phyloP scores from a whole-genome alignment of 2,329 filamentous ascomycete species.

The Claviceps monticola region DNA sequence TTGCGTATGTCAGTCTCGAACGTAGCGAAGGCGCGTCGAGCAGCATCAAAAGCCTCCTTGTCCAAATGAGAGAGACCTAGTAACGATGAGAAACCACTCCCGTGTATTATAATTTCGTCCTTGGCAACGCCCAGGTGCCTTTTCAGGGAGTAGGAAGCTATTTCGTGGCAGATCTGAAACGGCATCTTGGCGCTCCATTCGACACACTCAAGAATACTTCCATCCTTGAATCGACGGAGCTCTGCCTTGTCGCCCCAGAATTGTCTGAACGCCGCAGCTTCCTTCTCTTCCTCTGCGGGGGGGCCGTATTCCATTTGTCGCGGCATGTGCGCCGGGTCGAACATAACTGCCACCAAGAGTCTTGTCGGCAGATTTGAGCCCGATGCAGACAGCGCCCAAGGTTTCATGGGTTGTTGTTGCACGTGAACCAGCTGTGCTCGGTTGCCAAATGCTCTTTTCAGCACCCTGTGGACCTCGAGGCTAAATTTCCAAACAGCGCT shows the following conservation, averaged over 20 bases:
- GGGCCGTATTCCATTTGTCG: constrained; percentile 82
- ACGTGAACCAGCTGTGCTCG: constrained; percentile 57
- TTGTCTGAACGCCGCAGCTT: constrained; percentile 65
- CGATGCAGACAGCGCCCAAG: constrained; percentile 17
- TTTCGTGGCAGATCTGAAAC: constrained; percentile 62
- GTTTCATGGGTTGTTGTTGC: constrained; percentile 20
- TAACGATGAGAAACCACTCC: constrained; percentile 34
- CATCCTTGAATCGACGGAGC: constrained; percentile 86
- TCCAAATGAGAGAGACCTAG: constrained; percentile 34
- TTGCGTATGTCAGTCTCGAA: constrained; percentile 66
- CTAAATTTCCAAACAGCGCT: constrained; percentile 32
- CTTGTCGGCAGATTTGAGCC: constrained; percentile 15
- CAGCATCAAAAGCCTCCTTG: constrained; percentile 48
- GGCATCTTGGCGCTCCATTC: constrained; percentile 61
- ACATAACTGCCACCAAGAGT: constrained; percentile 53
- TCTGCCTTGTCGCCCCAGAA: constrained; percentile 96
- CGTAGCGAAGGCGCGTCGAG: constrained; percentile 54
- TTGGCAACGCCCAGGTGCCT: constrained; percentile 52
- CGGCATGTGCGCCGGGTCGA: constrained; percentile 57
- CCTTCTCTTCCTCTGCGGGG: constrained; percentile 69
- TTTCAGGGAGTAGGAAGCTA: constrained; percentile 56
- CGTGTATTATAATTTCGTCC: constrained; percentile 37
- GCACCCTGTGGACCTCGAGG: constrained; percentile 45
- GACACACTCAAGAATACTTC: constrained; percentile 82
- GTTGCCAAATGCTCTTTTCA: constrained; percentile 62